These are phyloP conservation scores for Mucor piriformis DNA, from an alignment of 371 early-diverging fungal species.

Conservation along the genomic window DNA sequence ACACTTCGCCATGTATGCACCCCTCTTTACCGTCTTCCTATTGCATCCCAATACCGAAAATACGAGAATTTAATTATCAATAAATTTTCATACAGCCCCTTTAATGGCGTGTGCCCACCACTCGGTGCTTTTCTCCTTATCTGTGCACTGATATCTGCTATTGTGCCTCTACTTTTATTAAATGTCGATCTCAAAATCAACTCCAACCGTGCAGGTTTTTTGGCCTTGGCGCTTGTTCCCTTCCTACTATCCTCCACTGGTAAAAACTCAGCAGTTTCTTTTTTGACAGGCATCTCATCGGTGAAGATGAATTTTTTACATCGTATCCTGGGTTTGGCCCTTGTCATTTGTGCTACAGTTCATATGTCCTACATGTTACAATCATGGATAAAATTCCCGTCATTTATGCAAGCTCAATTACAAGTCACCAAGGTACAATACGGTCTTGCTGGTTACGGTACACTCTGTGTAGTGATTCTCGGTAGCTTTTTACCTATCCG, in stretches of 20 bases:
- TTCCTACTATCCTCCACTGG: slow-evolving; percentile 62
- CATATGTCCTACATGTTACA: slow-evolving; percentile 55
- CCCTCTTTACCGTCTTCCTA: background rate
- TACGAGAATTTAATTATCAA: slow-evolving; percentile 49
- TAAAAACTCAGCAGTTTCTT: slow-evolving; percentile 56
- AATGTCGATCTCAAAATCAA: slow-evolving; percentile 51
- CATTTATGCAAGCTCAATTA: slow-evolving; percentile 42
- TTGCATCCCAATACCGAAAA: background rate
- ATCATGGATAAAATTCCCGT: slow-evolving; percentile 53
- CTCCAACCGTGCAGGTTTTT: slow-evolving; percentile 63
- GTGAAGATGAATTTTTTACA: slow-evolving; percentile 57
- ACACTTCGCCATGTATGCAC: slow-evolving; percentile 16
- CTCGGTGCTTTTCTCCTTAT: slow-evolving; percentile 50
- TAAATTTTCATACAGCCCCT: slow-evolving; percentile 46
- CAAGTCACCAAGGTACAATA: slow-evolving; percentile 49
- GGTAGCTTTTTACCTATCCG: slow-evolving; percentile 58
- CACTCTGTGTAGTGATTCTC: slow-evolving; percentile 52
- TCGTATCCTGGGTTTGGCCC: slow-evolving; percentile 48
- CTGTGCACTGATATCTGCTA: slow-evolving; percentile 40
- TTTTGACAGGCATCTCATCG: slow-evolving; percentile 59
- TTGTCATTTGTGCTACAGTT: slow-evolving; percentile 51
- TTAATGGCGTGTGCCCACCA: slow-evolving; percentile 41
- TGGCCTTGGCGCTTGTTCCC: slow-evolving; percentile 55
- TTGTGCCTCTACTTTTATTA: slow-evolving; percentile 44
- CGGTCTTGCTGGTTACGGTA: slow-evolving; percentile 56